phyloP scores from a whole-genome alignment of 2,329 filamentous ascomycete species.

The Penicillium sp. region DNA sequence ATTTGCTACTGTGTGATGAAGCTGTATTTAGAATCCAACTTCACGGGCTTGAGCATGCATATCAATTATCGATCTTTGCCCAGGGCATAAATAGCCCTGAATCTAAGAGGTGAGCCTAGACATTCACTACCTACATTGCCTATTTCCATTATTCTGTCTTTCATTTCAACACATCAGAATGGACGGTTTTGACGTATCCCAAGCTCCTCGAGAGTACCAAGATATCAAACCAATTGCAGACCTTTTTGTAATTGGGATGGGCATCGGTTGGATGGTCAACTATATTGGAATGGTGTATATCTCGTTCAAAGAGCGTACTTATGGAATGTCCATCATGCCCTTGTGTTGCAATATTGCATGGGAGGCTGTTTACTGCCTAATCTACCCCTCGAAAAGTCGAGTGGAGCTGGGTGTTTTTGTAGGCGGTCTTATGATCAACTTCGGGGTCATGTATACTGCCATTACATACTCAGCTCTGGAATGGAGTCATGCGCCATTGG shows the following conservation, averaged over 20 bases:
- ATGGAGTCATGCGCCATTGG: constrained; percentile 19
- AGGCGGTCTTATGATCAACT: constrained; percentile 9
- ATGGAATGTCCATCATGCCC: constrained; percentile 18
- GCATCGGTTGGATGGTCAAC: constrained; percentile 15
- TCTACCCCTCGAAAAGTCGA: constrained; percentile 16
- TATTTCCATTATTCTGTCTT: too few species aligned
- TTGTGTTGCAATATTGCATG: constrained; percentile 21
- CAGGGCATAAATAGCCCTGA: too few species aligned
- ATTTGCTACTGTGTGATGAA: too few species aligned
- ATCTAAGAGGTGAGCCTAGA: too few species aligned
- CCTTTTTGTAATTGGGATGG: constrained; percentile 11
- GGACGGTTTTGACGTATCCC: constrained; percentile 2
- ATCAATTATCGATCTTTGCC: too few species aligned
- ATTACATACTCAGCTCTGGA: constrained; percentile 13
- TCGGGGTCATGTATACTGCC: constrained; percentile 18
- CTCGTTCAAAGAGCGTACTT: constrained; percentile 17
- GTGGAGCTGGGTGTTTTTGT: constrained; percentile 8
- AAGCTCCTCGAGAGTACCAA: background rate
- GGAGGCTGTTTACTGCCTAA: constrained; percentile 17
- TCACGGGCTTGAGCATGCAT: too few species aligned
- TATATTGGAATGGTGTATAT: constrained; percentile 17
- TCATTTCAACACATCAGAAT: background rate
- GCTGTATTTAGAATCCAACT: too few species aligned
- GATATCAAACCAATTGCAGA: background rate
- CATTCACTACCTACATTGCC: too few species aligned